Percentiles rank a stretch among this genome's conserved stretches.
Evolutionary conservation across 768 basidiomycete species (phyloP).

Genomic region (Exidia glandulosa): DNA sequence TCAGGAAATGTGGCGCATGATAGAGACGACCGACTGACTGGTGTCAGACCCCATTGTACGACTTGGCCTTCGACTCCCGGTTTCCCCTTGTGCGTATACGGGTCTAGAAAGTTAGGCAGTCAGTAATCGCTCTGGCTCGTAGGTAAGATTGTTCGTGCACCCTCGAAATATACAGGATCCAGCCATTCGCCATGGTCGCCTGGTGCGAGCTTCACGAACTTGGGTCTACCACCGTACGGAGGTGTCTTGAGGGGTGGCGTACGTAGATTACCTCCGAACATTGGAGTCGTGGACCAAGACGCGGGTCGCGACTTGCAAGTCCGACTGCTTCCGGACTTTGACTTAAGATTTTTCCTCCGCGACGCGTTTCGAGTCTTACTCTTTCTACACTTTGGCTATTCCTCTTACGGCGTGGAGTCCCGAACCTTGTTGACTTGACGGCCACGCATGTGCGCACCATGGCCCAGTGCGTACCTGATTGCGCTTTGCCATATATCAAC

Average conservation of each 20-base stretch:
- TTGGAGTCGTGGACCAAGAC: neutral
- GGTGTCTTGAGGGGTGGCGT: neutral
- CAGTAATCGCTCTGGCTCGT: neutral
- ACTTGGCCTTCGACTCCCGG: conserved; percentile 19
- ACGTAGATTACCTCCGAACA: neutral
- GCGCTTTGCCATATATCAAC: too few relatives aligned
- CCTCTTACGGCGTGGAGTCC: neutral
- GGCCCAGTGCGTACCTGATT: too few relatives aligned
- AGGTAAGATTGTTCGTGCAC: conserved; percentile 10
- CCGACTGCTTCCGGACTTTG: neutral
- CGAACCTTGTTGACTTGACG: too few relatives aligned
- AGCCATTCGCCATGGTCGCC: conserved; percentile 17
- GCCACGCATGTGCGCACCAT: too few relatives aligned
- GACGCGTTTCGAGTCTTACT: neutral
- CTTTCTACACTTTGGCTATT: neutral
- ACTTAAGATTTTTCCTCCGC: neutral
- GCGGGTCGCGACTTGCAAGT: neutral
- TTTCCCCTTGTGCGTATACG: conserved; percentile 11
- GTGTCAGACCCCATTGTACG: conserved; percentile 22
- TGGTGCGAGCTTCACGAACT: conserved; percentile 14
- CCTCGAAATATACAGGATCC: conserved; percentile 17
- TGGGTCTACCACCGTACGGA: neutral
- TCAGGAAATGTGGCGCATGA: neutral
- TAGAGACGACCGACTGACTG: conserved; percentile 5
- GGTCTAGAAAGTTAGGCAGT: conserved; percentile 9